Percentiles rank a stretch among this genome's conserved stretches.
Evolutionary conservation across 306 rosid species (phyloP).

Genomic region (Vicia faba): DNA sequence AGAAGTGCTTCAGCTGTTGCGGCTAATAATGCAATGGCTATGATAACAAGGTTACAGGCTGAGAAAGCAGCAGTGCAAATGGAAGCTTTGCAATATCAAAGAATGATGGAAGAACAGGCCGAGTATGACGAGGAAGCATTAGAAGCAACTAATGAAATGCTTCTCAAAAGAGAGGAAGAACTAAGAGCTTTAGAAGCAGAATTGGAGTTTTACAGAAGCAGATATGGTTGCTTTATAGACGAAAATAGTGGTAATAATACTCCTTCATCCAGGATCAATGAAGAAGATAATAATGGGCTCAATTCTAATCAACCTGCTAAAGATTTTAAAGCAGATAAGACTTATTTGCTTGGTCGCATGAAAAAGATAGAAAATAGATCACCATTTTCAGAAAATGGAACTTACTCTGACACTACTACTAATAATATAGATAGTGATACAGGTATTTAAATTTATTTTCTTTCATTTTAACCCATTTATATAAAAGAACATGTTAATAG

Average conservation of each 20-base stretch:
- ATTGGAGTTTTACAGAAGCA: conserved; percentile 60
- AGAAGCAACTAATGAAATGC: conserved; percentile 67
- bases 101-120: conserved; percentile 97
- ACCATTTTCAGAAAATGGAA: conserved; percentile 43
- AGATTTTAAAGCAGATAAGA: conserved; percentile 56
- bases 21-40: conserved; percentile 98
- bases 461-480: background rate
- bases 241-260: conserved; percentile 40
- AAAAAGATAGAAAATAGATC: conserved; percentile 52
- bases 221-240: conserved; percentile 57
- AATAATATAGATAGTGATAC: conserved; percentile 43
- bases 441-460: conserved; percentile 48
- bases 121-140: conserved; percentile 96
- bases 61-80: conserved; percentile 94
- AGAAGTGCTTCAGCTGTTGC: conserved; percentile 94
- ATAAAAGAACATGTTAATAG: background rate
- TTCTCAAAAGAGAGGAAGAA: conserved; percentile 72
- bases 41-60: conserved; percentile 90
- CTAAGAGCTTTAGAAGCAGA: conserved; percentile 62
- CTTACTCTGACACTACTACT: conserved; percentile 29
- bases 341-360: conserved; percentile 54
- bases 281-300: conserved; percentile 33
- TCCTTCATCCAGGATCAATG: conserved; percentile 29
- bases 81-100: conserved; percentile 95
- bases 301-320: conserved; percentile 14